Base-by-base conservation (phyloP, 73 alveolate genomes). In the Paramecium bursaria region DNA sequence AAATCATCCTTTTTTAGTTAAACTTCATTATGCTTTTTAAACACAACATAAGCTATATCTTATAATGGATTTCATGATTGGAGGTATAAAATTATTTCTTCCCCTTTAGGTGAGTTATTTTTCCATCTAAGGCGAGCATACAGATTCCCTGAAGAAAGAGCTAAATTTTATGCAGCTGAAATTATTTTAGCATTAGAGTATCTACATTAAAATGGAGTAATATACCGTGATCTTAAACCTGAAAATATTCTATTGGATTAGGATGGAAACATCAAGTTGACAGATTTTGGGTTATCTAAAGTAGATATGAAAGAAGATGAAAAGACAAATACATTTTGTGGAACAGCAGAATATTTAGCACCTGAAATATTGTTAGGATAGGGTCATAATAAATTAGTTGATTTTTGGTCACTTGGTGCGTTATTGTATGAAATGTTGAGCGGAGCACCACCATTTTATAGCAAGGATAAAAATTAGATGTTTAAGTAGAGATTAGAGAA, bases 211-310 rank as follows among this genome's bases (percentile, higher is more conserved):
- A 91, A 90, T 22, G 88, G 88, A 75, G 91, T 96, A 15, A 86
- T 96, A 22, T 96, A 95, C 74, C 60, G 99, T 60, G 99, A 96
- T 82, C 67, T 96, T 5, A 96, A 96, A 74, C 98, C 98, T 3
- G 99, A 96, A 87, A 96, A 96, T 86, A 88, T 96, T 46, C 91
- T 96, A 47, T 51, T 94, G 31, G 98, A 92, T 87, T 42, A 86
- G 57, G 96, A 91, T 11, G 99, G 99, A 48, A 96, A 96, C 90
- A 89, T 95, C 19, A 90, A 95, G 73, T 74, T 96, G 39, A 96
- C 96, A 50, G 99, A 96, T 90, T 96, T 96, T 76, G 99, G 99
- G 1, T 92, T 96, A 7, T 94, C 98, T 26, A 93, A 91, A 85
- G 94, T 89, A 52, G 75, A 82, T 39, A 91, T 90, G 51, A 87